Evolutionary conservation across 768 basidiomycete species (phyloP).

Genomic region (Cystobasidium tubakii): DNA sequence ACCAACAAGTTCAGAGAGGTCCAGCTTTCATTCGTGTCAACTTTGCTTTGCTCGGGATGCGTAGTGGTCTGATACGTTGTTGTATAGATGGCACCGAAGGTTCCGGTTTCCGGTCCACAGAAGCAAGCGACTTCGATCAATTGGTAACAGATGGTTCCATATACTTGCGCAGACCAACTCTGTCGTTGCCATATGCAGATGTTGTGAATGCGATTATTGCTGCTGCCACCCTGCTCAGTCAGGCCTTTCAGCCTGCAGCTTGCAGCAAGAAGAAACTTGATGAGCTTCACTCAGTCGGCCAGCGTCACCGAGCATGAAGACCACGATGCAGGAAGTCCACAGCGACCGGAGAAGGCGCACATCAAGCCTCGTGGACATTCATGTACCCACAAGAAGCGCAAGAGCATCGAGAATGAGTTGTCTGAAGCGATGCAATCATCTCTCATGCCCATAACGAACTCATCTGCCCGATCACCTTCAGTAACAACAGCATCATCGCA

Average conservation of each 20-base stretch:
- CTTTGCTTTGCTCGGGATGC: too few relatives aligned
- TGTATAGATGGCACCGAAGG: too few relatives aligned
- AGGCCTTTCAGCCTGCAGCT: background rate
- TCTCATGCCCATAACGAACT: background rate
- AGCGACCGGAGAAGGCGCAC: constrained; percentile 23
- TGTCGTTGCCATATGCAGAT: too few relatives aligned
- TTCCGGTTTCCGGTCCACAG: too few relatives aligned
- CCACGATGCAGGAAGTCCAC: background rate
- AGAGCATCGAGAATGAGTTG: constrained; percentile 25
- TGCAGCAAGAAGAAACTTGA: background rate
- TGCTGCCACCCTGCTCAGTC: background rate
- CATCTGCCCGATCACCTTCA: background rate
- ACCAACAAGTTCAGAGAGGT: too few relatives aligned
- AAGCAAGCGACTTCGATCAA: too few relatives aligned
- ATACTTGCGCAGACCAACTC: too few relatives aligned
- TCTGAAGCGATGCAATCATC: constrained; percentile 15
- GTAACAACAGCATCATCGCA: background rate
- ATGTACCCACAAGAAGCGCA: background rate
- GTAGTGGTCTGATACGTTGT: too few relatives aligned
- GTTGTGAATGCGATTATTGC: background rate
- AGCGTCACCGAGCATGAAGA: background rate
- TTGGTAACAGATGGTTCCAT: too few relatives aligned
- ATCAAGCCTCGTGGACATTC: background rate
- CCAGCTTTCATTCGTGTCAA: too few relatives aligned
- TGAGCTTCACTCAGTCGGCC: background rate